Conservation (phyloP, 108 stramenopile genomes). For the Cylindrotheca closterium region DNA sequence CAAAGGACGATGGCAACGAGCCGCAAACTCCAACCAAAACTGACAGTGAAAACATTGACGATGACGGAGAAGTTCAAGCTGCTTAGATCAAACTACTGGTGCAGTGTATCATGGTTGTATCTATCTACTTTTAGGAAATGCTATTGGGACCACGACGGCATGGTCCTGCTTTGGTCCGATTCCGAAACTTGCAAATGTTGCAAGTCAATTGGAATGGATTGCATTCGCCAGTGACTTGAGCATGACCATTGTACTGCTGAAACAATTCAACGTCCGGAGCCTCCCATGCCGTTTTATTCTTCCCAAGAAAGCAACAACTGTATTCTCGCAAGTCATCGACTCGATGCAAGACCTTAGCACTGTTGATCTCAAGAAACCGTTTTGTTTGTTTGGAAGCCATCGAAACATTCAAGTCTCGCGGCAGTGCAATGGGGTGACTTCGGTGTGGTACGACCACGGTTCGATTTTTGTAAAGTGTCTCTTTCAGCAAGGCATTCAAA, state of each 20-base stretch:
- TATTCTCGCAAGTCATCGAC: background rate
- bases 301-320: background rate
- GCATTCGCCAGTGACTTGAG: background rate
- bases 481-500: slow-evolving; percentile 1
- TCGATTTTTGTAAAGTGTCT: background rate
- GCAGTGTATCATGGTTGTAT: too few relatives aligned
- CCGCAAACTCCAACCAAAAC: too few relatives aligned
- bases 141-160: too few relatives aligned
- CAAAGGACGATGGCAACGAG: too few relatives aligned
- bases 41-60: too few relatives aligned
- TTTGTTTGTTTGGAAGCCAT: background rate
- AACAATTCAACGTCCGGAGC: background rate
- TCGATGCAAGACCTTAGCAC: background rate
- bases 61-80: too few relatives aligned
- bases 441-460: slow-evolving; percentile 8
- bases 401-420: background rate
- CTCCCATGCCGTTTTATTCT: background rate
- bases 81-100: too few relatives aligned
- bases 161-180: too few relatives aligned
- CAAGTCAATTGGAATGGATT: background rate
- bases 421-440: background rate
- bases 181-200: background rate
- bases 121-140: too few relatives aligned
- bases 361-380: background rate
- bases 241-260: background rate